A percentile compares a stretch with the other conserved stretches of the same genome.
Conservation (phyloP, 139 green algal species). For the Microglena sp. region DNA sequence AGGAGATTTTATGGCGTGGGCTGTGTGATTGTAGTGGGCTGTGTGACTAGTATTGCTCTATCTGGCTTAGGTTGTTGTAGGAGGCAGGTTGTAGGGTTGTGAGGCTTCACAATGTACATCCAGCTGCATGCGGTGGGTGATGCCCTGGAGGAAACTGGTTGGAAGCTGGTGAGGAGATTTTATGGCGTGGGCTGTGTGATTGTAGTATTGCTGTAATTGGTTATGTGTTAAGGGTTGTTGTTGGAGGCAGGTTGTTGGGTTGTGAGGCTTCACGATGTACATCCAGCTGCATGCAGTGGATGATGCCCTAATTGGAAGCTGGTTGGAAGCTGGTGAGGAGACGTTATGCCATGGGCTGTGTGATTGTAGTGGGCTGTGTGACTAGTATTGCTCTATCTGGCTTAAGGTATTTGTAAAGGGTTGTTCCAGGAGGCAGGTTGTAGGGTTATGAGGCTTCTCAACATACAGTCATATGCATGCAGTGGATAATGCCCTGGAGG, state of each 20-base stretch:
- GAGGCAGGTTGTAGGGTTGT: background rate
- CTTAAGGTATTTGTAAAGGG: no score
- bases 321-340: slow-evolving; percentile 89
- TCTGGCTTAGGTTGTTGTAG: background rate
- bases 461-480: no score
- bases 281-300: slow-evolving; percentile 42
- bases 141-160: slow-evolving; percentile 53
- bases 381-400: background rate
- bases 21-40: background rate
- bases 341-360: background rate
- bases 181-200: background rate
- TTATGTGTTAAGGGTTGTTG: background rate
- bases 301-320: slow-evolving; percentile 88
- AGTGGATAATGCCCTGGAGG: no score
- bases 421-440: background rate
- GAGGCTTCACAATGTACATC: slow-evolving; percentile 3
- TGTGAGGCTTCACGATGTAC: background rate
- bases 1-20: background rate
- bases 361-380: background rate
- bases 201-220: background rate
- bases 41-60: background rate
- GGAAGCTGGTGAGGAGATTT: background rate
- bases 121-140: slow-evolving; percentile 88
- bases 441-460: background rate
- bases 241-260: background rate